A percentile compares a stretch with the other conserved stretches of the same genome.
These are phyloP conservation scores for Suhomyces bokatorum DNA, from an alignment of 1,139 yeast genomes.

Conservation along the genomic window DNA sequence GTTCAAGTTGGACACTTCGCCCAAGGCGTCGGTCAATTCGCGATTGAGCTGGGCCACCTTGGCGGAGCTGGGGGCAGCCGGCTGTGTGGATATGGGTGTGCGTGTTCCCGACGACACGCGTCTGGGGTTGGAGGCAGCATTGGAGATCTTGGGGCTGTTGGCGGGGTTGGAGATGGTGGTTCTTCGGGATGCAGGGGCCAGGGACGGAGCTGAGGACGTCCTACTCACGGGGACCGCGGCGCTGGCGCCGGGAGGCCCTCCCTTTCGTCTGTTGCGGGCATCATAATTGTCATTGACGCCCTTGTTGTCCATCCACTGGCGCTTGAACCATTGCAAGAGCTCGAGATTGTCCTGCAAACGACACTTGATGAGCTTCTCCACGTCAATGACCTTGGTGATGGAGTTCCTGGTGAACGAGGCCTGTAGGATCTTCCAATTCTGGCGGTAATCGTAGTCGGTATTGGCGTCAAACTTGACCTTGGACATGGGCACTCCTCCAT, in stretches of 20 bases:
- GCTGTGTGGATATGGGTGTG: slow-evolving; percentile 4
- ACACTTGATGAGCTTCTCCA: slow-evolving; percentile 81
- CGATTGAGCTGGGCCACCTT: slow-evolving; percentile 14
- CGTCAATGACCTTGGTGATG: slow-evolving; percentile 75
- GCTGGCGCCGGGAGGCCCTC: slow-evolving; percentile 4
- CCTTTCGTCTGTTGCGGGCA: slow-evolving; percentile 42
- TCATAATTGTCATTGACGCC: slow-evolving; percentile 65
- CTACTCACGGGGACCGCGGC: slow-evolving; percentile 1
- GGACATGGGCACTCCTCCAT: slow-evolving; percentile 75
- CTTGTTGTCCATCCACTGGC: slow-evolving; percentile 75
- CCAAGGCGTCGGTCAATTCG: slow-evolving; percentile 15
- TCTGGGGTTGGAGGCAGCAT: slow-evolving; percentile 2
- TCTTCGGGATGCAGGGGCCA: slow-evolving; percentile 8
- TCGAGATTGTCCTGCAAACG: slow-evolving; percentile 92
- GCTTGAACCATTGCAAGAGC: slow-evolving; percentile 88
- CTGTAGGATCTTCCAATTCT: slow-evolving; percentile 85
- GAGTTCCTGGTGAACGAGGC: slow-evolving; percentile 68
- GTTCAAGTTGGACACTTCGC: slow-evolving; percentile 40
- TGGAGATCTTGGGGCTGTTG: slow-evolving; percentile 7
- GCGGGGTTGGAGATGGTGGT: slow-evolving; percentile 3
- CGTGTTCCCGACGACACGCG: slow-evolving; percentile 10
- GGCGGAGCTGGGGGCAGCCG: slow-evolving; percentile 4
- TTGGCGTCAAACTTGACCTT: slow-evolving; percentile 67
- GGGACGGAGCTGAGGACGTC: slow-evolving; percentile 10
- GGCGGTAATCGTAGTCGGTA: slow-evolving; percentile 74